Evolutionary conservation across 1,284 basidiomycete genomes (phyloP).

Genomic region (Golubevia pallescens): DNA sequence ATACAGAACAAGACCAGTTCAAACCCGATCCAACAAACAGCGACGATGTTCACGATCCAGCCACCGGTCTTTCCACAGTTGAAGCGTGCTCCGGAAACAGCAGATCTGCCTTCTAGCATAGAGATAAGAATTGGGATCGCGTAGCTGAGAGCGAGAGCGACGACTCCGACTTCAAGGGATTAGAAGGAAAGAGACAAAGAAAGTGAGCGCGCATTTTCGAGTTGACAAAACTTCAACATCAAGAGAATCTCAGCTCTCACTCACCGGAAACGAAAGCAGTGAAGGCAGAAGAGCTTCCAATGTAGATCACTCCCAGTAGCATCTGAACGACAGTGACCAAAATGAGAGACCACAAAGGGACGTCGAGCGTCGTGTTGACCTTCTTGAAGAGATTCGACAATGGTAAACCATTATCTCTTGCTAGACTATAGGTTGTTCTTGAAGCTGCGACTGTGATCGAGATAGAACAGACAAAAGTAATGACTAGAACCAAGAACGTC

Average conservation of each 20-base stretch:
- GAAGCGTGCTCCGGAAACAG: slow-evolving; percentile 8
- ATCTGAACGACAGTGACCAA: slow-evolving; percentile 17
- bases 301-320: slow-evolving; percentile 15
- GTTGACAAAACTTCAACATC: no score
- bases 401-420: slow-evolving; percentile 15
- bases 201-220: no score
- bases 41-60: slow-evolving; percentile 8
- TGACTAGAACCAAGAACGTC: slow-evolving; percentile 12
- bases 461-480: slow-evolving; percentile 16
- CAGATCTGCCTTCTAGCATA: slow-evolving; percentile 6
- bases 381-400: neutral
- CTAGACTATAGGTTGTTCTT: slow-evolving; percentile 11
- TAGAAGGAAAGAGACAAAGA: no score
- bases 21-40: slow-evolving; percentile 10
- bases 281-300: slow-evolving; percentile 14
- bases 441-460: slow-evolving; percentile 15
- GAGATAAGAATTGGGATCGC: slow-evolving; percentile 10
- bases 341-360: slow-evolving; percentile 6
- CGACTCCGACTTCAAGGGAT: slow-evolving; percentile 16
- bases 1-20: slow-evolving; percentile 17
- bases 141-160: slow-evolving; percentile 12
- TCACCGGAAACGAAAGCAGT: slow-evolving; percentile 17
- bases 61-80: slow-evolving; percentile 1
- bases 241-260: no score
- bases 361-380: slow-evolving; percentile 7